These are phyloP conservation scores for Microdochium bolleyi DNA, from an alignment of 2,329 filamentous ascomycete species.

Conservation along the genomic window DNA sequence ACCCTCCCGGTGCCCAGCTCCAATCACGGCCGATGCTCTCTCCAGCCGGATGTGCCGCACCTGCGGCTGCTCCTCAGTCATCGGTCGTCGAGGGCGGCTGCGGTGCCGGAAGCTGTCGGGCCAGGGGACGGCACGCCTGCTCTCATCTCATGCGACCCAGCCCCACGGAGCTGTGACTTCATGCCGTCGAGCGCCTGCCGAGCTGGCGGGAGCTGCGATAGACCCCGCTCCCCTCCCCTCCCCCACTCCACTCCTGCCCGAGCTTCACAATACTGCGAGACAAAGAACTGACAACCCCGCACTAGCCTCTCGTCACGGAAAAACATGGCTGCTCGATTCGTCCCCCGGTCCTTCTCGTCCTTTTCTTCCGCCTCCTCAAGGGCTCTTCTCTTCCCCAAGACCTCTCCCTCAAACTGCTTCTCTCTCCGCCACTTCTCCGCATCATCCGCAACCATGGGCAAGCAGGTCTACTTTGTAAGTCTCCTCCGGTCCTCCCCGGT, in stretches of 20 bases:
- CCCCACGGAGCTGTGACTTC: not conserved
- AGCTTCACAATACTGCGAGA: slow-evolving; percentile 23
- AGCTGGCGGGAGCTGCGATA: not conserved
- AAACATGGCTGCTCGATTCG: slow-evolving; percentile 11
- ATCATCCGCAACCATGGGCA: slow-evolving; percentile 66
- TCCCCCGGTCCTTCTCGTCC: slow-evolving; percentile 12
- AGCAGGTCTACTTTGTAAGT: slow-evolving; percentile 54
- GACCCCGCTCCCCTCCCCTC: not conserved
- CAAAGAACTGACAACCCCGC: not conserved
- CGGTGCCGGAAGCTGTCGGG: not conserved
- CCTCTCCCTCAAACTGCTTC: slow-evolving; percentile 27
- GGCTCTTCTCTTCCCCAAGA: slow-evolving; percentile 19
- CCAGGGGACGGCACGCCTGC: not conserved
- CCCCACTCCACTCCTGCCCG: slow-evolving; percentile 32
- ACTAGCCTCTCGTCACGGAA: slow-evolving; percentile 11
- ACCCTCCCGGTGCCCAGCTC: too few relatives aligned
- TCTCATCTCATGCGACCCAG: not conserved
- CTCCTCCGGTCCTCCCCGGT: slow-evolving; percentile 4
- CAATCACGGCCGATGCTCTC: too few relatives aligned
- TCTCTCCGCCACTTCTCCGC: slow-evolving; percentile 40
- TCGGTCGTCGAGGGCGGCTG: not conserved
- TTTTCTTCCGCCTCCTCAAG: slow-evolving; percentile 28
- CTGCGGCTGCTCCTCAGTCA: too few relatives aligned
- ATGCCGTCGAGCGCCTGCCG: too few relatives aligned
- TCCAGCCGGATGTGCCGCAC: too few relatives aligned